Conservation (phyloP, 2,329 filamentous ascomycete species). For the Juglanconis sp. region DNA sequence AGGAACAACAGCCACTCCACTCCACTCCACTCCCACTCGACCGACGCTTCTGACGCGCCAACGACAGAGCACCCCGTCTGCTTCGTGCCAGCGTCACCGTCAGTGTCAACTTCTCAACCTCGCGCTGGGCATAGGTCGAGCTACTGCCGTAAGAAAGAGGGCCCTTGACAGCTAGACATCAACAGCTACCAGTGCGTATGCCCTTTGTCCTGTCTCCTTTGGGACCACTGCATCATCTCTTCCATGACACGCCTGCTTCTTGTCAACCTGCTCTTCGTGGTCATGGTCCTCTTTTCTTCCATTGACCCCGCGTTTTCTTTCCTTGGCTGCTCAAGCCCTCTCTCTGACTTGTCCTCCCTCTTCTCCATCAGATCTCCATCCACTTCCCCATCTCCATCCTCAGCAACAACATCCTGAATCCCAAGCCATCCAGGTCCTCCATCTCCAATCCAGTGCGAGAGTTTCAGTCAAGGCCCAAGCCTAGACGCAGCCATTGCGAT, state of each 20-base stretch:
- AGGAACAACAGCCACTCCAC: not conserved
- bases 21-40: constrained; percentile 1
- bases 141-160: too few relatives aligned
- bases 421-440: not conserved
- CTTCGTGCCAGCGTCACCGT: too few relatives aligned
- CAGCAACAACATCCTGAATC: not conserved
- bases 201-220: not conserved
- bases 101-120: too few relatives aligned
- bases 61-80: too few relatives aligned
- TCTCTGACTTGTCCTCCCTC: not conserved
- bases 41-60: not conserved
- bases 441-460: not conserved
- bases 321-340: not conserved
- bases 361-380: not conserved
- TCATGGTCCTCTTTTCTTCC: not conserved
- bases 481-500: not conserved
- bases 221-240: not conserved
- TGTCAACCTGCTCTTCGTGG: not conserved
- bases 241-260: not conserved
- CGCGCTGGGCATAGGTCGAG: too few relatives aligned
- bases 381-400: not conserved
- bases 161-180: too few relatives aligned
- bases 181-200: too few relatives aligned
- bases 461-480: not conserved
- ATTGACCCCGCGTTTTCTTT: not conserved